A percentile compares a stretch with the other conserved stretches of the same genome.
These are phyloP conservation scores for Clitopilus passeckerianus DNA, from an alignment of 768 basidiomycete genomes.

Conservation along the genomic window DNA sequence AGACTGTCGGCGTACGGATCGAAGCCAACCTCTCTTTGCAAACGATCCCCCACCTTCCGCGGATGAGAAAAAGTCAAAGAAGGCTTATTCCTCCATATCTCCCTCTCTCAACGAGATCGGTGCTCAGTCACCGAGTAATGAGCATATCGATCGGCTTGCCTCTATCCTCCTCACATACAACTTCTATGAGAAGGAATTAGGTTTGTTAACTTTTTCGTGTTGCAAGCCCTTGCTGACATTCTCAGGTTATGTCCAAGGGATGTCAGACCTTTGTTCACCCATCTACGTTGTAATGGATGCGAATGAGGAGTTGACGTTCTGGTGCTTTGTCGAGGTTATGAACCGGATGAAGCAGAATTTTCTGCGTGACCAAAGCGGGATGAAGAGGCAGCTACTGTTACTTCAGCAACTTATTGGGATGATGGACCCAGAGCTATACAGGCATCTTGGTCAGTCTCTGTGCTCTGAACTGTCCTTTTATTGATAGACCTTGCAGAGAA, in stretches of 20 bases:
- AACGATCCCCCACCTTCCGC: slow-evolving; percentile 29
- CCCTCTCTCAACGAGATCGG: slow-evolving; percentile 71
- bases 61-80: slow-evolving; percentile 48
- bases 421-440: slow-evolving; percentile 95
- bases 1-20: slow-evolving; percentile 94
- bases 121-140: slow-evolving; percentile 84
- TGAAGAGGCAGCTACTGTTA: slow-evolving; percentile 90
- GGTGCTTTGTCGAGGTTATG: slow-evolving; percentile 96
- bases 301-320: slow-evolving; percentile 89
- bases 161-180: slow-evolving; percentile 88
- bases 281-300: slow-evolving; percentile 88
- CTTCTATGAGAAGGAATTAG: slow-evolving; percentile 83
- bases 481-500: slow-evolving; percentile 44
- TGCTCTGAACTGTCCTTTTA: neutral
- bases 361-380: slow-evolving; percentile 92
- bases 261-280: slow-evolving; percentile 95
- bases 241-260: slow-evolving; percentile 94
- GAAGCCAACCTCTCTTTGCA: slow-evolving; percentile 82
- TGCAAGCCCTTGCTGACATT: slow-evolving; percentile 1
- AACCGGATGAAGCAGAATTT: slow-evolving; percentile 96
- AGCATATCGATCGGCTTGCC: slow-evolving; percentile 86
- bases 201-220: slow-evolving; percentile 36
- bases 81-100: slow-evolving; percentile 68
- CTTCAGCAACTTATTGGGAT: slow-evolving; percentile 86
- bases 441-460: slow-evolving; percentile 63